Evolutionary conservation across 164 flowering plant genomes (phyloP).

Genomic region (Cinnamomum micranthum): DNA sequence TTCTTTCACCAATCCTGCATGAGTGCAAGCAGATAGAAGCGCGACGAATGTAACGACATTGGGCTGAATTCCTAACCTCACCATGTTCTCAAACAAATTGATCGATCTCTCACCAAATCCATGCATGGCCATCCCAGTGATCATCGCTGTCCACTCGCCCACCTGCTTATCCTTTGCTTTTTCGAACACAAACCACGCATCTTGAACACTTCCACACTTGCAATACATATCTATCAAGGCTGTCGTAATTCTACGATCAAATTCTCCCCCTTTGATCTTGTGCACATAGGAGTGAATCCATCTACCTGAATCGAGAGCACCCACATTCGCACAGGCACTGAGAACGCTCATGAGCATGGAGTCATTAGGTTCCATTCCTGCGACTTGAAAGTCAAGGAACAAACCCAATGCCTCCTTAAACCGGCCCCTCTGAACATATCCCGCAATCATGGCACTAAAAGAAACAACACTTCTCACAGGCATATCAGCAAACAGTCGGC

Average conservation of each 20-base stretch:
- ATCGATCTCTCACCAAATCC: conserved; percentile 28
- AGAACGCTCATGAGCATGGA: conserved; percentile 21
- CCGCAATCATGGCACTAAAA: conserved; percentile 36
- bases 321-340: conserved; percentile 25
- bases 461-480: conserved; percentile 35
- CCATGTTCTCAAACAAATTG: conserved; percentile 30
- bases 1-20: conserved; percentile 31
- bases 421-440: conserved; percentile 20
- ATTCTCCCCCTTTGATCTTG: conserved; percentile 11
- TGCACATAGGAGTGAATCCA: conserved; percentile 27
- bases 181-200: conserved; percentile 19
- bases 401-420: conserved; percentile 28
- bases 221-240: conserved; percentile 37
- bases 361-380: conserved; percentile 27
- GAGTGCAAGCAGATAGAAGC: conserved; percentile 35
- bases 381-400: conserved; percentile 22
- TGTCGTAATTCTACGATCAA: conserved; percentile 25
- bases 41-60: conserved; percentile 30
- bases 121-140: conserved; percentile 31
- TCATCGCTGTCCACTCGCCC: conserved; percentile 38
- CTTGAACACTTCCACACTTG: conserved; percentile 30
- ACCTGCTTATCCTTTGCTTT: conserved; percentile 20
- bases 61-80: conserved; percentile 22
- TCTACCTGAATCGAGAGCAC: conserved; percentile 28
- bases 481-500: conserved; percentile 31